These are phyloP conservation scores for Picochlorum sp. DNA, from an alignment of 139 green algal genomes.

Conservation along the genomic window DNA sequence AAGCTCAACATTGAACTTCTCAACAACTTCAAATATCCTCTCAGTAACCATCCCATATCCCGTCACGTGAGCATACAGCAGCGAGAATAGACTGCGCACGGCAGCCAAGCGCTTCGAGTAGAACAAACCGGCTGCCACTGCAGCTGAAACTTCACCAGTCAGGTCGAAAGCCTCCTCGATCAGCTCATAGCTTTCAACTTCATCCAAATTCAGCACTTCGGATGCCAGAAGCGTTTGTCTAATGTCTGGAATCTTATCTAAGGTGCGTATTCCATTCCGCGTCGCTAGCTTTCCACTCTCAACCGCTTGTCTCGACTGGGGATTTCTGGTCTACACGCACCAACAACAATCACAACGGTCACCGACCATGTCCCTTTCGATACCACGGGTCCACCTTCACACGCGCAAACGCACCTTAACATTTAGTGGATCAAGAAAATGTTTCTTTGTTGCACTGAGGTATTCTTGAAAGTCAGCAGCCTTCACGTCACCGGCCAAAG, in stretches of 20 bases:
- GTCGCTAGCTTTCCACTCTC: conserved; percentile 26
- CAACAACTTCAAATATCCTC: conserved; percentile 1
- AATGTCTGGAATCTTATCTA: conserved; percentile 55
- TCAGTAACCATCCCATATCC: neutral
- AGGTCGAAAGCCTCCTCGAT: conserved; percentile 39
- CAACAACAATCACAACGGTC: neutral
- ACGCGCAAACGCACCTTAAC: conserved; percentile 33
- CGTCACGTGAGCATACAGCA: conserved; percentile 35
- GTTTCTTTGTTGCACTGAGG: conserved; percentile 27
- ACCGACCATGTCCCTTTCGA: neutral
- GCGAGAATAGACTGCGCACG: conserved; percentile 23
- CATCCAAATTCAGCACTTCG: conserved; percentile 54
- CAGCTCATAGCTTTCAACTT: conserved; percentile 43
- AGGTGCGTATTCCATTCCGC: conserved; percentile 27
- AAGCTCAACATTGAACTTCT: conserved; percentile 28
- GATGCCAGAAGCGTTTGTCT: conserved; percentile 42
- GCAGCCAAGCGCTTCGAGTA: conserved; percentile 41
- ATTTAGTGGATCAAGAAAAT: conserved; percentile 41
- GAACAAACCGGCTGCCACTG: conserved; percentile 42
- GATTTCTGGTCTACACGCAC: conserved; percentile 29
- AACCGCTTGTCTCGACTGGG: conserved; percentile 33
- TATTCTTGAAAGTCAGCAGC: conserved; percentile 17
- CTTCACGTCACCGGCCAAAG: conserved; percentile 10
- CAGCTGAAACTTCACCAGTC: conserved; percentile 28
- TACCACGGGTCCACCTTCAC: neutral